Base-by-base conservation (phyloP, 306 rosid genomes). In the Quercus berberidifolia region DNA sequence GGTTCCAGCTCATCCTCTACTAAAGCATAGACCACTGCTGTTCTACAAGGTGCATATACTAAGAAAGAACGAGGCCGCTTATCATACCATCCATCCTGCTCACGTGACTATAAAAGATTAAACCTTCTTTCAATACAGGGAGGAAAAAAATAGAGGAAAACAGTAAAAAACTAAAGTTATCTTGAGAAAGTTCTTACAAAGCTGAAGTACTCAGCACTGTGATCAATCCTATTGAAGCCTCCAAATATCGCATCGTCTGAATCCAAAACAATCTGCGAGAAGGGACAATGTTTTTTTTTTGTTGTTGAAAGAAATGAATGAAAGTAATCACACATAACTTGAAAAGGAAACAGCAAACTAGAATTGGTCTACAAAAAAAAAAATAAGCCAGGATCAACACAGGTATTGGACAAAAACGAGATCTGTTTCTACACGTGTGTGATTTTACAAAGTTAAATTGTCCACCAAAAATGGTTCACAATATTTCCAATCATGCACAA, bases 221-320 rank as follows among this genome's bases (percentile, higher is more conserved):
- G 94, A 81, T 80, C 82, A 74, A 93, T 83, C 86, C 98, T 88
- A 75, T 52, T 71, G 87, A 86, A 91, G 69, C 98, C 97, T 74
- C 97, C 99, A 63, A 91, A 95, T 77, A 83, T 65, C 12, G 79
- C 49, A 56, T 88, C 89, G 80, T 93, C 98, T 6, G 99, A 89
- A 89, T 93, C 99, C 96, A 95, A 87, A 80, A 83, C 97, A 85
- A 95, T 86, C 99, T 90, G 89, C 21, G 80, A 74, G 75, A 65
- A 73, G 55, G 57, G 33, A 55, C 77, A 20, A 28, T 72, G 41
- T 35, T 58, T 20, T 69, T 19, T 46, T 14, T 35, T 35, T 6
- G 41, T 30, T 30, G 41, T 35, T 55, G n/a, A 69, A 2, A 55
- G 49, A 31, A 65, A 9, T 12, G 18, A 18, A 31, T 8, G 73